These are phyloP conservation scores for Mortierella sp. DNA, from an alignment of 371 early-diverging fungal species.

Conservation along the genomic window DNA sequence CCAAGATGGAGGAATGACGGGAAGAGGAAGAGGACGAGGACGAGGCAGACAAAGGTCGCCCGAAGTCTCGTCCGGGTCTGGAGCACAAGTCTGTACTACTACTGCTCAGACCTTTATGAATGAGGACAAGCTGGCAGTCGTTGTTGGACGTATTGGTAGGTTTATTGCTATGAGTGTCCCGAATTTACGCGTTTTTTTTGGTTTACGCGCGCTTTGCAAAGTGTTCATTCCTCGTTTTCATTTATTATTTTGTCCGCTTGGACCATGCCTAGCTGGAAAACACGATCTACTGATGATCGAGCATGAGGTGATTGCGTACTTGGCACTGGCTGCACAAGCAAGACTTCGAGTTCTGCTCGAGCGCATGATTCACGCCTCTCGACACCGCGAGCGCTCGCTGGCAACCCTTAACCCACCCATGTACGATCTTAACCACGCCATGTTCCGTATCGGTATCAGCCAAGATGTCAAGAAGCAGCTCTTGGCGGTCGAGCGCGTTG, in stretches of 20 bases:
- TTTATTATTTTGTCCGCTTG: too few species aligned
- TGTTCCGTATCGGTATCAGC: conserved; percentile 73
- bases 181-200: background rate
- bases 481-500: conserved; percentile 77
- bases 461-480: conserved; percentile 80
- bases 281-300: background rate
- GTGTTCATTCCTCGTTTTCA: background rate
- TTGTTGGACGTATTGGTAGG: background rate
- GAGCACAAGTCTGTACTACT: too few species aligned
- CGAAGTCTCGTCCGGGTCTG: too few species aligned
- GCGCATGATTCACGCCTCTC: conserved; percentile 73
- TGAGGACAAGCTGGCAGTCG: background rate
- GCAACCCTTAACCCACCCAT: conserved; percentile 69
- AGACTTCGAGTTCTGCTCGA: conserved; percentile 71
- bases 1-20: background rate
- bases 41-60: background rate
- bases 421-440: conserved; percentile 63
- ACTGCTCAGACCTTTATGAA: background rate
- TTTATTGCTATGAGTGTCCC: background rate
- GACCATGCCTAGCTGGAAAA: background rate
- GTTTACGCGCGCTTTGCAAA: background rate
- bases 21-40: background rate
- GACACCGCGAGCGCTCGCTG: conserved; percentile 78
- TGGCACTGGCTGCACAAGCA: conserved; percentile 77
- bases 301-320: conserved; percentile 67